These are phyloP conservation scores for Chimonanthus salicifolius DNA, from an alignment of 164 flowering plant genomes.

Conservation along the genomic window DNA sequence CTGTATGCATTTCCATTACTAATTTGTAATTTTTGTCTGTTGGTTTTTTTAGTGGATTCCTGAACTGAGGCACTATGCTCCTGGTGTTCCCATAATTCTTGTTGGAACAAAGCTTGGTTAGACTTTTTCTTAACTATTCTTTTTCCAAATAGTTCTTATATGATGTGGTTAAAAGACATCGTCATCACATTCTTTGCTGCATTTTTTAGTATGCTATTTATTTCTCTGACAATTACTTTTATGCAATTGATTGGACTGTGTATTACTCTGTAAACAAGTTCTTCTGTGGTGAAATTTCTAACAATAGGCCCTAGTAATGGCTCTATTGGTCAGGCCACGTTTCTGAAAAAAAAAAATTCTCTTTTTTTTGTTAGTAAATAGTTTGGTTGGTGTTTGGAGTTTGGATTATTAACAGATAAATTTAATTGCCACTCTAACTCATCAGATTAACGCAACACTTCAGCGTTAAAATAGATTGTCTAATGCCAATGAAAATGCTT, in stretches of 20 bases:
- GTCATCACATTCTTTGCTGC: neutral
- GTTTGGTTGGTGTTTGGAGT: neutral
- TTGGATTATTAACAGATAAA: too few relatives aligned
- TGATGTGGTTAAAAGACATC: neutral
- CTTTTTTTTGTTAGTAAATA: too few relatives aligned
- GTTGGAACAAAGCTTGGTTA: constrained; percentile 99
- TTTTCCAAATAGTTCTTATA: neutral
- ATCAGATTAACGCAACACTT: too few relatives aligned
- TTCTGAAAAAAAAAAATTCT: too few relatives aligned
- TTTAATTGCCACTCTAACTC: too few relatives aligned
- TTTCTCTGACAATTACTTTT: neutral
- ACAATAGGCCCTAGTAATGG: neutral
- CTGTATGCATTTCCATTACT: neutral
- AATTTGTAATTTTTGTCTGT: neutral
- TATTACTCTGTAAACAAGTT: neutral
- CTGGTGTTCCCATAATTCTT: constrained; percentile 95
- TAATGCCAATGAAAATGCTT: too few relatives aligned
- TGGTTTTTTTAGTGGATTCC: constrained; percentile 83
- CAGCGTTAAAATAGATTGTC: too few relatives aligned
- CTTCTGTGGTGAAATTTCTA: neutral
- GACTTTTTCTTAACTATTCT: constrained; percentile 9
- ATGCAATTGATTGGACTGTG: neutral
- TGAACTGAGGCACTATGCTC: constrained; percentile 96
- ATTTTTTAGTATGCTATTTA: neutral
- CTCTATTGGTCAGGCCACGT: too few relatives aligned